A percentile compares a stretch with the other conserved stretches of the same genome.
Conservation (phyloP, 2,329 filamentous ascomycete species). For the Penicillium nordicum region DNA sequence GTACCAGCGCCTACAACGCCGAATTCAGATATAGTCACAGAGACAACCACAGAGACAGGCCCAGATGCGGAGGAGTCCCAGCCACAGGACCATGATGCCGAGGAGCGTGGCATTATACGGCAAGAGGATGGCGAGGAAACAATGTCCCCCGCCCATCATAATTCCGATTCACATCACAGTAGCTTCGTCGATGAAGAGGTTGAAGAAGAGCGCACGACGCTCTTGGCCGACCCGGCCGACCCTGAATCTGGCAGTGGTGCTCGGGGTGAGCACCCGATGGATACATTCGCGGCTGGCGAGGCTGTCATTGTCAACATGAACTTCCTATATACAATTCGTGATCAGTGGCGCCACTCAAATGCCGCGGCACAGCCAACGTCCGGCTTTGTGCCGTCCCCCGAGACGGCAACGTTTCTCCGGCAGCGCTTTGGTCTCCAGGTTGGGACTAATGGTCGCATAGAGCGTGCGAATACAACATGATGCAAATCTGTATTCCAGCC, state of each 20-base stretch:
- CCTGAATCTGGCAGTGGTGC: constrained; percentile 12
- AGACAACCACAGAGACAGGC: constrained; percentile 21
- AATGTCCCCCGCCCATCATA: constrained; percentile 44
- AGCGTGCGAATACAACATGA: constrained; percentile 25
- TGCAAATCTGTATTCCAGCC: background rate
- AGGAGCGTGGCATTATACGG: constrained; percentile 56
- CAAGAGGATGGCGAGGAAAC: constrained; percentile 31
- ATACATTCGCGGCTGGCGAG: constrained; percentile 38
- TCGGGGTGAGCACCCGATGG: constrained; percentile 36
- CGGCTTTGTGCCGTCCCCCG: constrained; percentile 30
- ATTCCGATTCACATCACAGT: constrained; percentile 23
- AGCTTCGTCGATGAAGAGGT: constrained; percentile 21
- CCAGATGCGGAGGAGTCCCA: constrained; percentile 9
- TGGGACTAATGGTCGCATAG: constrained; percentile 33
- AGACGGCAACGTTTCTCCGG: constrained; percentile 37
- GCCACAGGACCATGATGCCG: constrained; percentile 55
- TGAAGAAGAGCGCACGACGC: constrained; percentile 28
- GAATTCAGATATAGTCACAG: constrained; percentile 18
- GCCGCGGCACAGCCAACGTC: constrained; percentile 21
- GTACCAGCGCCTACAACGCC: constrained; percentile 7
- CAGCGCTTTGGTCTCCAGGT: constrained; percentile 40
- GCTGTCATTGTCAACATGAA: constrained; percentile 39
- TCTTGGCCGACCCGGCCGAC: constrained; percentile 36
- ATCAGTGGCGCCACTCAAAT: constrained; percentile 39
- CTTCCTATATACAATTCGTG: constrained; percentile 34